Evolutionary conservation across 805 yeast genomes (phyloP).

Genomic region (Kuraishia piskuri): DNA sequence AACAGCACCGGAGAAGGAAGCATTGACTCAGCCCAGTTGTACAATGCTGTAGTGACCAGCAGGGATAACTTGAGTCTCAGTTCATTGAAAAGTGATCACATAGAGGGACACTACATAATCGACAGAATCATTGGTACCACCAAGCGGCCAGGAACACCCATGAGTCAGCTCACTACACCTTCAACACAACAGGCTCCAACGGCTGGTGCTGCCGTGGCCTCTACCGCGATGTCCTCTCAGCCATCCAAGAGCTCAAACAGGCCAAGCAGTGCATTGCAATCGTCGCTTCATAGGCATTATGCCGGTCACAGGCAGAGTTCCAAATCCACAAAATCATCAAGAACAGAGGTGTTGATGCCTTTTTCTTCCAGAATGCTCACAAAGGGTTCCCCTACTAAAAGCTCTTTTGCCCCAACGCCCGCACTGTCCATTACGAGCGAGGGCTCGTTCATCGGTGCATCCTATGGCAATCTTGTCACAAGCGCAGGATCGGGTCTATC

Average conservation of each 20-base stretch:
- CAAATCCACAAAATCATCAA: background rate
- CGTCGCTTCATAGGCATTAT: background rate
- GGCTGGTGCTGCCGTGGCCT: background rate
- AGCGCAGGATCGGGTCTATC: background rate
- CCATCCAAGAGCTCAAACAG: background rate
- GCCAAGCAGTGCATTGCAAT: background rate
- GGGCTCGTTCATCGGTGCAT: background rate
- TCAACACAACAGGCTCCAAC: background rate
- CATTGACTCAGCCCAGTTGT: background rate
- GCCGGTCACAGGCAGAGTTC: background rate
- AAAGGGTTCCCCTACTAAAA: background rate
- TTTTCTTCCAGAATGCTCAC: background rate
- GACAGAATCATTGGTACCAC: background rate
- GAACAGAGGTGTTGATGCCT: background rate
- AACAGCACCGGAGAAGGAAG: background rate
- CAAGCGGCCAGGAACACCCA: background rate
- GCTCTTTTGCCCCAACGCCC: background rate
- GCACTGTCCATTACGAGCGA: background rate
- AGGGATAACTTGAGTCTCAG: background rate
- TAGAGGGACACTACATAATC: background rate
- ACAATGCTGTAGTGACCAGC: background rate
- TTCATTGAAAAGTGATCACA: background rate
- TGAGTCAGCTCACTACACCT: background rate
- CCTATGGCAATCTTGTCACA: background rate
- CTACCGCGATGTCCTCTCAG: background rate